These are phyloP conservation scores for Chamaecrista fasciculata DNA, from an alignment of 306 rosid genomes.

Conservation along the genomic window DNA sequence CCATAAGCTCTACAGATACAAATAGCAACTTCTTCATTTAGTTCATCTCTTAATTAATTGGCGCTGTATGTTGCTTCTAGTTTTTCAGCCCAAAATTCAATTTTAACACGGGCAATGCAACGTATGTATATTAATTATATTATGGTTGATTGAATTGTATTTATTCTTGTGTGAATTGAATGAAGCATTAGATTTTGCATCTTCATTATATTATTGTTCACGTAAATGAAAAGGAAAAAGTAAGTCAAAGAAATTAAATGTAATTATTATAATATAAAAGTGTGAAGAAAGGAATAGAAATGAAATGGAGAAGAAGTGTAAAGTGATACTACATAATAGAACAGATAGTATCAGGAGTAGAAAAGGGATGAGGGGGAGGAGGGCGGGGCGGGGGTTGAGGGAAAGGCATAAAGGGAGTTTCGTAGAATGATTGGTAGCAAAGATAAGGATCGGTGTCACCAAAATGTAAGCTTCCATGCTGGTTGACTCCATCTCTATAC, in stretches of 20 bases:
- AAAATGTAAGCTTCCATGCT: not conserved
- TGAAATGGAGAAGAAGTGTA: no score
- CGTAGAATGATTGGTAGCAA: constrained; percentile 9
- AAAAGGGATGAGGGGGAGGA: constrained; percentile 12
- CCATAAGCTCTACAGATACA: constrained; percentile 52
- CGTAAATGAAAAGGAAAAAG: no score
- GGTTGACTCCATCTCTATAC: not conserved
- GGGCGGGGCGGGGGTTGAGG: not conserved
- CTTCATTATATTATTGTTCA: no score
- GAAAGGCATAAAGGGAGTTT: not conserved
- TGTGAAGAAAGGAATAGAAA: not conserved
- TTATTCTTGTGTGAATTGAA: not conserved
- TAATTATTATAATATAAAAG: no score
- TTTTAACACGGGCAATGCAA: not conserved
- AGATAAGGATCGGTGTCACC: not conserved
- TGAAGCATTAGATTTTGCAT: no score
- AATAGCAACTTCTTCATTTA: constrained; percentile 20
- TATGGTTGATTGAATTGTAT: not conserved
- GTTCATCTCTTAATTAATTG: not conserved
- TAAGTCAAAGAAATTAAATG: no score
- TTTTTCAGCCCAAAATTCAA: constrained; percentile 9
- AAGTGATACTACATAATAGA: constrained; percentile 1
- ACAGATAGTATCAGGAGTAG: constrained; percentile 7
- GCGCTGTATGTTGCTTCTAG: constrained; percentile 21
- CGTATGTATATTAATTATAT: no score